Percentiles rank a stretch among this genome's conserved stretches.
Evolutionary conservation across 306 rosid species (phyloP).

Genomic region (Oemleria cerasiformis): DNA sequence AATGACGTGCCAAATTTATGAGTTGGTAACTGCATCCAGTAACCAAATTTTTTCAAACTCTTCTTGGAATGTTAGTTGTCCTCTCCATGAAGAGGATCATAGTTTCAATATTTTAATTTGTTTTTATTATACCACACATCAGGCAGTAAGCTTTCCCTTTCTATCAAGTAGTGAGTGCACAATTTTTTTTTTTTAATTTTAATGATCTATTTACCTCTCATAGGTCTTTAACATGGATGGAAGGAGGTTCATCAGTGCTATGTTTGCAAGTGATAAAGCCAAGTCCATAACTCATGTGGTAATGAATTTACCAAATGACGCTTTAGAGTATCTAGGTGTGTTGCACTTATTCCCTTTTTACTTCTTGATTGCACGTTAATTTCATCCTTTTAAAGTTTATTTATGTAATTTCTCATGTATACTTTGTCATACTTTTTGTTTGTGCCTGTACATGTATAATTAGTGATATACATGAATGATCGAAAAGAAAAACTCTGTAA

Average conservation of each 20-base stretch:
- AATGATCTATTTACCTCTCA: slow-evolving; percentile 3
- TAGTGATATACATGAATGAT: neutral
- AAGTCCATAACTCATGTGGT: slow-evolving; percentile 79
- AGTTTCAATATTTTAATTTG: neutral
- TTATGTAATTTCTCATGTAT: neutral
- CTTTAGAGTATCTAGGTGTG: slow-evolving; percentile 81
- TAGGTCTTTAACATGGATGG: slow-evolving; percentile 96
- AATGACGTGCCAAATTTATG: neutral
- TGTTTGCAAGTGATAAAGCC: slow-evolving; percentile 75
- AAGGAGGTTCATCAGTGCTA: slow-evolving; percentile 85
- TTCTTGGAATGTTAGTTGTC: neutral
- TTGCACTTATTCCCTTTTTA: neutral
- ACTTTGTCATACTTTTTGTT: neutral
- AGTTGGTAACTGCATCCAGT: neutral
- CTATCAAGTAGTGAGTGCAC: neutral
- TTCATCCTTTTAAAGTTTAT: neutral
- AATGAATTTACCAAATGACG: slow-evolving; percentile 95
- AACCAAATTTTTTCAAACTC: neutral
- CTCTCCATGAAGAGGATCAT: neutral
- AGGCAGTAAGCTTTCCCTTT: neutral
- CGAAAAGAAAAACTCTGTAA: neutral
- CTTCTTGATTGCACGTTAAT: neutral
- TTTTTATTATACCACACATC: neutral
- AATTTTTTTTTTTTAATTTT: neutral
- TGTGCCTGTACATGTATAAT: neutral